A percentile compares a stretch with the other conserved stretches of the same genome.
Conservation (phyloP, 1,284 basidiomycete genomes). For the Ganoderma multipileum region DNA sequence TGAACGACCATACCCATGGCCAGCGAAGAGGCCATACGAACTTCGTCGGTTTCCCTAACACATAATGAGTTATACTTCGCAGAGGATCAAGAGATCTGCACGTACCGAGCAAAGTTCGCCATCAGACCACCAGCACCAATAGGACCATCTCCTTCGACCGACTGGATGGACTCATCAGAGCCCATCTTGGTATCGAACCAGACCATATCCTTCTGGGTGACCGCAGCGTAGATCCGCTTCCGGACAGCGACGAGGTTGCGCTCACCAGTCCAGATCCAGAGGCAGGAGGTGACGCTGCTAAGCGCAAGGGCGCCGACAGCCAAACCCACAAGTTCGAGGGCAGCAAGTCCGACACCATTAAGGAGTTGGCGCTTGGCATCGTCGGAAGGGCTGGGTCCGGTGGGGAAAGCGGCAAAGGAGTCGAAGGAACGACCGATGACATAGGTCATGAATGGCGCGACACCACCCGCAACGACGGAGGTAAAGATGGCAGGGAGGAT, state of each 20-base stretch:
- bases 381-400: conserved; percentile 51
- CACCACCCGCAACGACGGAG: conserved; percentile 75
- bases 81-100: conserved; percentile 22
- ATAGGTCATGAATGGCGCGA: conserved; percentile 94
- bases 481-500: conserved; percentile 77
- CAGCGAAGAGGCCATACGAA: conserved; percentile 84
- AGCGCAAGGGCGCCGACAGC: conserved; percentile 75
- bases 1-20: conserved; percentile 83
- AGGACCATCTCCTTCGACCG: conserved; percentile 57
- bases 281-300: conserved; percentile 75
- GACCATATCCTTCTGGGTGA: conserved; percentile 78
- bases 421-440: conserved; percentile 90
- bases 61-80: neutral
- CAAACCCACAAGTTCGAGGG: conserved; percentile 76
- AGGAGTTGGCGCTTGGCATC: conserved; percentile 62
- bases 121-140: conserved; percentile 92
- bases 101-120: conserved; percentile 91
- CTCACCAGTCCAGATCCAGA: conserved; percentile 94
- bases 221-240: conserved; percentile 71
- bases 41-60: conserved; percentile 91
- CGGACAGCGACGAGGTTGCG: conserved; percentile 77
- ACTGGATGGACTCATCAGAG: conserved; percentile 55
- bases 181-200: conserved; percentile 92
- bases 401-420: conserved; percentile 70
- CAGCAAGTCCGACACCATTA: conserved; percentile 63